Base-by-base conservation (phyloP, 2,329 filamentous ascomycete species). In the Zymoseptoria brevis region DNA sequence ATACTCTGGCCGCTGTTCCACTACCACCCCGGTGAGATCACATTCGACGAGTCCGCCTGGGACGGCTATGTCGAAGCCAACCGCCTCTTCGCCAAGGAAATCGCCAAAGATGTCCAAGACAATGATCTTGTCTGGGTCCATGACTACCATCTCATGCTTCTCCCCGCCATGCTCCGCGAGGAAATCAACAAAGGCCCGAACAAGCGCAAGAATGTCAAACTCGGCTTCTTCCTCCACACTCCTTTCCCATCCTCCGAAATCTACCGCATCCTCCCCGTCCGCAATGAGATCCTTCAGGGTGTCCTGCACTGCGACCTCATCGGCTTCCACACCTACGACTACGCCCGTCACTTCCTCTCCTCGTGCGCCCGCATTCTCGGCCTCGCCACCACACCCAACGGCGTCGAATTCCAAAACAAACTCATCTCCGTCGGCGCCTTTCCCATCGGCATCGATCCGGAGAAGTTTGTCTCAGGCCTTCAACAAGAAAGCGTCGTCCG, bases 1-100 rank as follows among this genome's bases (percentile, higher is more conserved):
- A 97, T 97, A 74, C 86, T 99, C 61, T 99, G 94, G 94, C 94
- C 94, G 2, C 85, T 99, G 48, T 96, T 99, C 80, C 94, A 97
- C 79, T 97, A 97, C 77, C 94, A 99, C 75, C 93, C 94, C 55
- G 93, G 93, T 72, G 93, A 97, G 80, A 96, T 97, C 69, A 96
- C 91, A 51, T 97, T 97, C 74, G 92, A 97, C 77, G 93, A 97
- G 77, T 88, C 87, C 50, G 89, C 91, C 3, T 99, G 94, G 94
- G 83, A 87, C 22, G 93, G 91, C 56, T 97, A 97, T 79, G 87
- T 87, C 69, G 89, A 96, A 72, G 93, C 95, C 66, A 99, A 97
- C 76, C 85, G 88, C 53, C 81, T 96, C 7, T 99, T 97, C 71
- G 93, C 94, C 60, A 87, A 93, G 77, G 87, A 88, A 13, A 87